phyloP scores from a whole-genome alignment of 495 filamentous ascomycete genomes.

The Melanomma pulvis-pyrius region DNA sequence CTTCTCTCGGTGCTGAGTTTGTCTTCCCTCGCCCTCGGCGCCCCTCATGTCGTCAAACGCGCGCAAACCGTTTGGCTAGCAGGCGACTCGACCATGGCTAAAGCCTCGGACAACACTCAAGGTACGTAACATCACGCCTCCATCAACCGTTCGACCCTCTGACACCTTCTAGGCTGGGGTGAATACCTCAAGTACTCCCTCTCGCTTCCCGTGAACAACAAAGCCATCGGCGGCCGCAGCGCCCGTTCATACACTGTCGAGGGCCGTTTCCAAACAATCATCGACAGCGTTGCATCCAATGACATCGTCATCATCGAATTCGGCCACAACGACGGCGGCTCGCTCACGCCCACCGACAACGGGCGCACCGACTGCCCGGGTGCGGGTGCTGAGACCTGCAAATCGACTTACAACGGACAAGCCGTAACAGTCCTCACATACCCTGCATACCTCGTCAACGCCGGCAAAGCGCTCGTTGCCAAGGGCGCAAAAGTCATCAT shows the following conservation, averaged over 20 bases:
- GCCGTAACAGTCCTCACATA: constrained; percentile 61
- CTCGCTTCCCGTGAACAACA: constrained; percentile 56
- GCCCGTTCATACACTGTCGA: constrained; percentile 65
- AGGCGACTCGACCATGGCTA: constrained; percentile 42
- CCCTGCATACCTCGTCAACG: constrained; percentile 60
- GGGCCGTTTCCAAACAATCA: constrained; percentile 60
- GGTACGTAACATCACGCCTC: constrained; percentile 21
- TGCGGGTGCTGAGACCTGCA: constrained; percentile 58
- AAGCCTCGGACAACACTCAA: constrained; percentile 25
- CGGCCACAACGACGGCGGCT: constrained; percentile 68
- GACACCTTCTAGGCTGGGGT: constrained; percentile 61
- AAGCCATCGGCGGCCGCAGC: constrained; percentile 61
- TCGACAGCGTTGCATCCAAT: constrained; percentile 50
- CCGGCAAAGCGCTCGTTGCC: constrained; percentile 53
- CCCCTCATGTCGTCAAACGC: constrained; percentile 18
- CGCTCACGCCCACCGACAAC: constrained; percentile 58
- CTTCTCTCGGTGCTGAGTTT: constrained; percentile 12
- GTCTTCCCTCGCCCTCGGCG: constrained; percentile 7
- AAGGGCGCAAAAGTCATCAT: constrained; percentile 69
- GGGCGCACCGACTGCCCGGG: constrained; percentile 62
- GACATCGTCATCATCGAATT: constrained; percentile 67
- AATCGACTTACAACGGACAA: constrained; percentile 54
- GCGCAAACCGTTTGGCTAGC: constrained; percentile 39
- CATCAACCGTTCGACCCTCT: background rate
- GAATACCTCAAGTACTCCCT: constrained; percentile 57